These are phyloP conservation scores for Pseudogymnoascus sp. DNA, from an alignment of 2,329 filamentous ascomycete genomes.

Conservation along the genomic window DNA sequence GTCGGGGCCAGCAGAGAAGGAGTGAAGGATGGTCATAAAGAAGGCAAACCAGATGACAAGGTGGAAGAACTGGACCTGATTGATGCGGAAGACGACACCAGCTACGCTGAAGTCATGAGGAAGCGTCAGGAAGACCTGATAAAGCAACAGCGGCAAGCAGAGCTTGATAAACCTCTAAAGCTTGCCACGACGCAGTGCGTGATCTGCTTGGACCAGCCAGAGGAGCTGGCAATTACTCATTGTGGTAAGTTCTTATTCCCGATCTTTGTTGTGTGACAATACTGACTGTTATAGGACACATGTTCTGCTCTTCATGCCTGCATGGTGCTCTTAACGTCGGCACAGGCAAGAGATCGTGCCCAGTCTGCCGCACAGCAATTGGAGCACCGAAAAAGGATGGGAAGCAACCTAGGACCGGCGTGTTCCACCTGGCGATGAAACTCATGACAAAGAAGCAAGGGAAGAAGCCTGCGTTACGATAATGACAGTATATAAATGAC, in stretches of 20 bases:
- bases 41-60: conserved; percentile 13
- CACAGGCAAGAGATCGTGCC: conserved; percentile 47
- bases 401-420: conserved; percentile 36
- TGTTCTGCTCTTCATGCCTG: conserved; percentile 58
- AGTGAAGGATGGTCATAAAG: conserved; percentile 1
- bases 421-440: conserved; percentile 55
- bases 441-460: conserved; percentile 52
- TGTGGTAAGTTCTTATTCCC: conserved; percentile 46
- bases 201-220: conserved; percentile 59
- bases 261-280: background rate
- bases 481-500: conserved; percentile 6
- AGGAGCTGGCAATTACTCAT: conserved; percentile 54
- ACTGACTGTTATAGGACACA: conserved; percentile 42
- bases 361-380: conserved; percentile 52
- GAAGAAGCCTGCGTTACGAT: conserved; percentile 31
- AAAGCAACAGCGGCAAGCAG: conserved; percentile 36
- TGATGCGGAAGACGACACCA: conserved; percentile 21
- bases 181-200: conserved; percentile 55
- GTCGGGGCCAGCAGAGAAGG: background rate
- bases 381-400: conserved; percentile 34
- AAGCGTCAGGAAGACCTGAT: conserved; percentile 24
- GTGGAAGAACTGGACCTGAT: conserved; percentile 24
- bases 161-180: conserved; percentile 42
- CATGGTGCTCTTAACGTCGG: conserved; percentile 54
- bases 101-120: conserved; percentile 22